Conservation (phyloP, 2,329 filamentous ascomycete genomes). For the Aspergillus intermedius region DNA sequence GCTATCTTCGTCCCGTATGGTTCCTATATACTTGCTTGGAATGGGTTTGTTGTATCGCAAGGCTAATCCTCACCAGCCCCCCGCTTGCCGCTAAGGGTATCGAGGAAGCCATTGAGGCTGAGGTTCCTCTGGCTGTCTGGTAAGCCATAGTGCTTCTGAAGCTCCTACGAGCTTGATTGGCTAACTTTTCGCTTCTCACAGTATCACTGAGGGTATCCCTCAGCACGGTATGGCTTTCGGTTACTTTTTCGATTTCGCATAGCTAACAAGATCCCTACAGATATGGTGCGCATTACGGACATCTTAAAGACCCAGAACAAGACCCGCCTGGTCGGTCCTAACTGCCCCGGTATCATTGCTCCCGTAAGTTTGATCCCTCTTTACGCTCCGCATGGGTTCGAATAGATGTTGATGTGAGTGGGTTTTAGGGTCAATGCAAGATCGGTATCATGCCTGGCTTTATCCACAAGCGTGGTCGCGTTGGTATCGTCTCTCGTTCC, state of each 20-base stretch:
- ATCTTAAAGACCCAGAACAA: constrained; percentile 97
- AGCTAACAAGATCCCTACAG: constrained; percentile 40
- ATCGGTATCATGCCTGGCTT: constrained; percentile 99
- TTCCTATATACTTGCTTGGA: constrained; percentile 1
- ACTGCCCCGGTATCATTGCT: constrained; percentile 96
- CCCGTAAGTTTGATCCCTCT: constrained; percentile 42
- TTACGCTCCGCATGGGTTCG: background rate
- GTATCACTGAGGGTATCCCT: constrained; percentile 93
- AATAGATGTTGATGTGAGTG: background rate
- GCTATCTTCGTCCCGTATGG: constrained; percentile 91
- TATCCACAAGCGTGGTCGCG: constrained; percentile 98
- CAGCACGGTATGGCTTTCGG: constrained; percentile 67
- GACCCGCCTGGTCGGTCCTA: constrained; percentile 92
- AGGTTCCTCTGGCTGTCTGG: constrained; percentile 92
- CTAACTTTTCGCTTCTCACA: constrained; percentile 16
- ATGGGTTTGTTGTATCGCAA: background rate
- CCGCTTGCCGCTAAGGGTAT: constrained; percentile 90
- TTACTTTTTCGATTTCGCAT: background rate
- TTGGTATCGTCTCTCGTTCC: constrained; percentile 96
- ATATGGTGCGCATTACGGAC: constrained; percentile 98
- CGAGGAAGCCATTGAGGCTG: constrained; percentile 88
- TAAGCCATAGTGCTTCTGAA: constrained; percentile 24
- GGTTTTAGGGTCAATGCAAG: constrained; percentile 83
- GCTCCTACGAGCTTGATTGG: background rate
- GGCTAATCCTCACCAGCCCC: constrained; percentile 53